Base-by-base conservation (phyloP, 75 land plant genomes). In the Cryptomeria japonica region DNA sequence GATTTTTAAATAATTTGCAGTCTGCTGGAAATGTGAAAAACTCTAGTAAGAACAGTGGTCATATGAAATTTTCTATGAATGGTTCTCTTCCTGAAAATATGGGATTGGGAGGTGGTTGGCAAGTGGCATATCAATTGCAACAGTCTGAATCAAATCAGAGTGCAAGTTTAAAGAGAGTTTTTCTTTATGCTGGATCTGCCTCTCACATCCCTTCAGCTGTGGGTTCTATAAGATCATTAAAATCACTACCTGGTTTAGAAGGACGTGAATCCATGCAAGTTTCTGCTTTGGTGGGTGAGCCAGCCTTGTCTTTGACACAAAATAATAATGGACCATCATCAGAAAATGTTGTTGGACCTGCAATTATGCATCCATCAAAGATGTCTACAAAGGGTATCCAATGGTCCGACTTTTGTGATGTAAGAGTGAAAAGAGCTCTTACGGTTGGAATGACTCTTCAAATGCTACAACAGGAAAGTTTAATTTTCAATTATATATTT, bases 71-170 rank as follows among this genome's bases (percentile, higher is more conserved):
- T 42, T 80, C 47, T 19, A 13, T 80, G 44, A 36, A 28, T n/a
- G 47, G 51, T n/a, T 82, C 84, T 42, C 80, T 56, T 86, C 76
- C 14, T 87, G 92, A 79, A 36, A 83, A 92, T 72, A 86, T 89
- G 61, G 90, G 93, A 28, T 87, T 92, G 19, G 93, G 93, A 76
- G 93, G 93, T 37, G 93, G 93, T 8, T 92, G 93, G 93, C 93
- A 91, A 53, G 85, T 92, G 34, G 93, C 93, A 1, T 92, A 90
- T 90, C 90, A 89, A 64, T 92, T 92, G 93, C 56, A 80, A 42
- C 84, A 88, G 37, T 86, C 86, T 58, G 55, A 78, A 46, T 84
- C 82, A 47, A 92, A 88, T 38, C 91, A 87, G 51, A 90, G 56
- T 47, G 93, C 87, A 16, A 87, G 90, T 31, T 58, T 92, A 58